A percentile compares a stretch with the other conserved stretches of the same genome.
These are phyloP conservation scores for Ehretia macrophylla DNA, from an alignment of 257 asterid species.

Conservation along the genomic window DNA sequence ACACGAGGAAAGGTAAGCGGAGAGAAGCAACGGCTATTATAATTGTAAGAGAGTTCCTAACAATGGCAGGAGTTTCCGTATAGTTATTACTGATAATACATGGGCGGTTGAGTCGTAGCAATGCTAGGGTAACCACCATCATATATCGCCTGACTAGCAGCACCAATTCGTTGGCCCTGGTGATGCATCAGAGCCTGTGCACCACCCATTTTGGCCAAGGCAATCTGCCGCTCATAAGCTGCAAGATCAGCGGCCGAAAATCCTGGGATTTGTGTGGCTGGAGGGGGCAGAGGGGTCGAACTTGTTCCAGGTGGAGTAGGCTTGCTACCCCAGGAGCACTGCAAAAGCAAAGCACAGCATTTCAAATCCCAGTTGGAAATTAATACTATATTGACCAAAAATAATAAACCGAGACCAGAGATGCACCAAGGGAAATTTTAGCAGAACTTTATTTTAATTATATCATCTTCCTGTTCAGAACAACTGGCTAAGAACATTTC, in stretches of 20 bases:
- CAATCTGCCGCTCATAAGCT: constrained; percentile 60
- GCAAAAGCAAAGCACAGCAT: constrained; percentile 6
- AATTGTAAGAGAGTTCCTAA: not conserved
- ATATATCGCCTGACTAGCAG: constrained; percentile 45
- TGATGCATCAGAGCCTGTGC: constrained; percentile 61
- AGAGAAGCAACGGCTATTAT: not conserved
- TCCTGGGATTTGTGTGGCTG: constrained; percentile 45
- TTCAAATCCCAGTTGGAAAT: not conserved
- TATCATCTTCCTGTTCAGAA: too few species aligned
- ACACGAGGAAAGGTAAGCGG: too few species aligned
- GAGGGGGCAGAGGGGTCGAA: constrained; percentile 75
- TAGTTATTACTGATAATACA: constrained; percentile 44
- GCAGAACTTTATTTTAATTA: too few species aligned
- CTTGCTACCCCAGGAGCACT: constrained; percentile 95
- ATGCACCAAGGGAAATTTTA: not conserved
- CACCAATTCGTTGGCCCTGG: constrained; percentile 62
- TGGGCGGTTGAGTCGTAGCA: constrained; percentile 46
- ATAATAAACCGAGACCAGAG: not conserved
- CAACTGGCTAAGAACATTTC: too few species aligned
- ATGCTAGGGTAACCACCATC: constrained; percentile 46
- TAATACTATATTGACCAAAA: not conserved
- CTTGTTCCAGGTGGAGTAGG: constrained; percentile 79
- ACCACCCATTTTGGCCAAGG: constrained; percentile 50
- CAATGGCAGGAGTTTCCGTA: not conserved
- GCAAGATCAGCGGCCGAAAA: constrained; percentile 55